Conservation (phyloP, 116 monocot genomes). For the Thalassia testudinum region DNA sequence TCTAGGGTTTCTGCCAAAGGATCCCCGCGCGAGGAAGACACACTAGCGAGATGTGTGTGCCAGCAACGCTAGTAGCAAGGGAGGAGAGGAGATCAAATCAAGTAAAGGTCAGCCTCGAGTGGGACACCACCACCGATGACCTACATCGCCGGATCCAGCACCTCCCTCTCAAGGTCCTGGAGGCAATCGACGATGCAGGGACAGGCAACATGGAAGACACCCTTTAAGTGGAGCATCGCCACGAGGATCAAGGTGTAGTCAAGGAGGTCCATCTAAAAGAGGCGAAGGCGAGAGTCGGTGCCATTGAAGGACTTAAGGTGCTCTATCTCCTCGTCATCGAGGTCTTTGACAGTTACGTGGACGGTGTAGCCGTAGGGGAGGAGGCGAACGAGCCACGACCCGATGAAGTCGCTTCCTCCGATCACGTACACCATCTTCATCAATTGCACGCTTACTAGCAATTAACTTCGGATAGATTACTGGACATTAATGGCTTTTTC, state of each 20-base stretch:
- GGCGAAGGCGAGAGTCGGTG: slow-evolving; percentile 26
- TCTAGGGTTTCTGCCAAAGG: too few species aligned
- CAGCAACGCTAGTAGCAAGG: too few species aligned
- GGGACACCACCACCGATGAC: too few species aligned
- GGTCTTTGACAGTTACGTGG: slow-evolving; percentile 61
- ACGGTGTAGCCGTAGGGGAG: slow-evolving; percentile 56
- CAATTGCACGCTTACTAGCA: background rate
- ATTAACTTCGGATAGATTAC: too few species aligned
- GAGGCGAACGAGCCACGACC: slow-evolving; percentile 22
- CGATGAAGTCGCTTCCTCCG: slow-evolving; percentile 57
- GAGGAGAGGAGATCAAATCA: too few species aligned
- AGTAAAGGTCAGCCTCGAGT: too few species aligned
- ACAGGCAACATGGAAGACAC: slow-evolving; percentile 88
- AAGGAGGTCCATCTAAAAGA: slow-evolving; percentile 77
- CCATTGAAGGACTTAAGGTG: slow-evolving; percentile 47
- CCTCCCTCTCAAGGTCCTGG: slow-evolving; percentile 46
- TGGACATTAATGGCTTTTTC: too few species aligned
- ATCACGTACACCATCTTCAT: slow-evolving; percentile 28
- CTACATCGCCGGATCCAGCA: slow-evolving; percentile 82
- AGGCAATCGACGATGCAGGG: slow-evolving; percentile 75
- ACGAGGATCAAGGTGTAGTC: slow-evolving; percentile 32
- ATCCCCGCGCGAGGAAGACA: too few species aligned
- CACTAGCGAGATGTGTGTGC: too few species aligned
- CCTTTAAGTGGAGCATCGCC: slow-evolving; percentile 32
- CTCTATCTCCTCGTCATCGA: slow-evolving; percentile 52